Conservation (phyloP, 2,329 filamentous ascomycete species). For the Colletotrichum liriopes region DNA sequence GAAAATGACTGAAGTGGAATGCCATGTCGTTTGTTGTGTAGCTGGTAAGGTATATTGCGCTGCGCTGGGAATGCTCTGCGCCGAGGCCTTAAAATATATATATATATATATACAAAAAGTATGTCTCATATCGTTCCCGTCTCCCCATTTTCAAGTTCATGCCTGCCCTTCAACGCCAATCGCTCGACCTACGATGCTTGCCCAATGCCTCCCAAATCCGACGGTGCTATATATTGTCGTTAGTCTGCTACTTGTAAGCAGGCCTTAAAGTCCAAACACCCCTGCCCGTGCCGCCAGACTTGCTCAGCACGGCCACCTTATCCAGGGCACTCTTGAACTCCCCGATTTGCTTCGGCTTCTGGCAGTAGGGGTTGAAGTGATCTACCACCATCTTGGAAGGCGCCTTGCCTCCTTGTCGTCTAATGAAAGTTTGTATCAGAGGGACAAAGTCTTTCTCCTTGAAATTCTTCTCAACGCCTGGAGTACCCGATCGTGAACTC, state of each 20-base stretch:
- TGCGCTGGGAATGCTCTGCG: neutral
- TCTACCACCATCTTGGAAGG: constrained; percentile 90
- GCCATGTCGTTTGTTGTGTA: accelerated
- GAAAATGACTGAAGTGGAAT: neutral
- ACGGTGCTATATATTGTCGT: neutral
- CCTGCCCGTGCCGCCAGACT: constrained; percentile 66
- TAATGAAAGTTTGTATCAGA: constrained; percentile 85
- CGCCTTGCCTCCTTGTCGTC: constrained; percentile 82
- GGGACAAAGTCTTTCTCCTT: constrained; percentile 75
- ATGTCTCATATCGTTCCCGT: too few species aligned
- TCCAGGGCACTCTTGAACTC: constrained; percentile 89
- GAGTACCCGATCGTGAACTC: constrained; percentile 64
- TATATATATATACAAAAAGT: too few species aligned
- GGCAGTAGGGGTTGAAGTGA: constrained; percentile 88
- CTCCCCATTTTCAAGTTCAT: neutral
- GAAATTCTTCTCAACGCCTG: constrained; percentile 57
- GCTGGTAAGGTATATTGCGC: neutral
- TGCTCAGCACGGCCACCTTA: constrained; percentile 80
- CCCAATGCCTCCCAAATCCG: neutral
- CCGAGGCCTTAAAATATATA: neutral
- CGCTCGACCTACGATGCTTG: neutral
- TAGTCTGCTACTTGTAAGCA: constrained; percentile 9
- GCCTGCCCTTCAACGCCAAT: neutral
- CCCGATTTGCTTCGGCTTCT: constrained; percentile 75
- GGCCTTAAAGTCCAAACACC: constrained; percentile 68